Conservation (phyloP, 2,329 filamentous ascomycete species). For the Madurella fahalii region DNA sequence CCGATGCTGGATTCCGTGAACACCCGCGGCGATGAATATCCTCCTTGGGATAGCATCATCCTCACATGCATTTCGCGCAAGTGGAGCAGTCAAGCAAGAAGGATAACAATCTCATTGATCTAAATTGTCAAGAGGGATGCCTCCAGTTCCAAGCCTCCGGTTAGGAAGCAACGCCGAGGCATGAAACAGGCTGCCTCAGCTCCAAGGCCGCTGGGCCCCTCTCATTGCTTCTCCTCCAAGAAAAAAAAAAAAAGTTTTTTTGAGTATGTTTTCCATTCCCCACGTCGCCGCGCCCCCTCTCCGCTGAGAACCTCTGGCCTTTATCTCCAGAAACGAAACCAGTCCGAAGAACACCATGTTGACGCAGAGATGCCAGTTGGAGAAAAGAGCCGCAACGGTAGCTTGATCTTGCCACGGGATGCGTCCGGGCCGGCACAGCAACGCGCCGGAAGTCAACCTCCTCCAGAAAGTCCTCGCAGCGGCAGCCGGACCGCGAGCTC, state of each 20-base stretch:
- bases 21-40: no score
- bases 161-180: background rate
- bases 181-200: background rate
- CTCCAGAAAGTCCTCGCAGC: constrained; percentile 5
- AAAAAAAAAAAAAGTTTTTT: constrained; percentile 15
- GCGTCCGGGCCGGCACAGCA: background rate
- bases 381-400: background rate
- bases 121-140: constrained; percentile 9
- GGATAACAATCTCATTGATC: constrained; percentile 11
- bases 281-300: background rate
- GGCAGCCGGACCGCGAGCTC: background rate
- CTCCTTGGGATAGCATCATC: no score
- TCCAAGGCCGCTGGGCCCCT: background rate
- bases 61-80: background rate
- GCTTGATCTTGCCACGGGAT: background rate
- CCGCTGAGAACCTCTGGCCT: background rate
- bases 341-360: background rate
- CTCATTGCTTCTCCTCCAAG: constrained; percentile 6
- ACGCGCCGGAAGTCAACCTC: background rate
- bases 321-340: background rate
- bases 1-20: no score
- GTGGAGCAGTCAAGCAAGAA: background rate
- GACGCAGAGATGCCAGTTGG: background rate
- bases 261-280: constrained; percentile 6
- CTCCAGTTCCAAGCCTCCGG: background rate